A percentile compares a stretch with the other conserved stretches of the same genome.
phyloP scores from a whole-genome alignment of 2,329 filamentous ascomycete species.

The Ploettnerulaceae sp. region DNA sequence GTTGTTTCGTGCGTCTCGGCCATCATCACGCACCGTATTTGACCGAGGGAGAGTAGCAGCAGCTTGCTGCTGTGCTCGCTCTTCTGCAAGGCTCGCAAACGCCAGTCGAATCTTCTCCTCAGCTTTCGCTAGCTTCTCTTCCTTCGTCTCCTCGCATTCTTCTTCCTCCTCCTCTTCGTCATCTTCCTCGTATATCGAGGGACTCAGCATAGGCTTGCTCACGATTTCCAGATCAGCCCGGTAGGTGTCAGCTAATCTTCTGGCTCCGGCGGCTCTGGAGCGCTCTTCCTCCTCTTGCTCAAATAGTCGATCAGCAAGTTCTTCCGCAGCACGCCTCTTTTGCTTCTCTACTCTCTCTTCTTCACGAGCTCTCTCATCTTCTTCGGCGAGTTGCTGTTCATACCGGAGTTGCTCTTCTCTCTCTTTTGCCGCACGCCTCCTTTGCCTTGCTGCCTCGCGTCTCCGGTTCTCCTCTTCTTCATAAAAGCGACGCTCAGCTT shows the following conservation, averaged over 20 bases:
- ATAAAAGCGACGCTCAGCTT: neutral
- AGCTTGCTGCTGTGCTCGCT: neutral
- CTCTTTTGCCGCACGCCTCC: neutral
- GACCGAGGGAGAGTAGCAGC: neutral
- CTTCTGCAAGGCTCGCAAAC: constrained; percentile 6
- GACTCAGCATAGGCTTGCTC: constrained; percentile 2
- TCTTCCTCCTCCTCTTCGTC: constrained; percentile 5
- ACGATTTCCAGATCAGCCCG: neutral
- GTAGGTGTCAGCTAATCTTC: constrained; percentile 1
- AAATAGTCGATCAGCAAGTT: neutral
- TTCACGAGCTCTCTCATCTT: neutral
- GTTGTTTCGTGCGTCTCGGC: neutral
- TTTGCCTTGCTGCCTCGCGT: neutral
- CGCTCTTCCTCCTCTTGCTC: neutral
- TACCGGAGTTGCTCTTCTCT: neutral
- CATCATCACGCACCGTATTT: constrained; percentile 1
- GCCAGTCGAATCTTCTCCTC: constrained; percentile 10
- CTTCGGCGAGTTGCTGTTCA: neutral
- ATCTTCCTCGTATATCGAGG: constrained; percentile 3
- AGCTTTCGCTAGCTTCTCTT: constrained; percentile 6
- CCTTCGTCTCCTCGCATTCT: constrained; percentile 4
- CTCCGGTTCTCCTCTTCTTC: constrained; percentile 5
- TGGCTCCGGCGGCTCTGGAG: neutral
- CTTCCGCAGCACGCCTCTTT: neutral
- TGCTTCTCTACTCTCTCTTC: constrained; percentile 4